These are phyloP conservation scores for Phytophthora rubi DNA, from an alignment of 352 stramenopile species.

Conservation along the genomic window DNA sequence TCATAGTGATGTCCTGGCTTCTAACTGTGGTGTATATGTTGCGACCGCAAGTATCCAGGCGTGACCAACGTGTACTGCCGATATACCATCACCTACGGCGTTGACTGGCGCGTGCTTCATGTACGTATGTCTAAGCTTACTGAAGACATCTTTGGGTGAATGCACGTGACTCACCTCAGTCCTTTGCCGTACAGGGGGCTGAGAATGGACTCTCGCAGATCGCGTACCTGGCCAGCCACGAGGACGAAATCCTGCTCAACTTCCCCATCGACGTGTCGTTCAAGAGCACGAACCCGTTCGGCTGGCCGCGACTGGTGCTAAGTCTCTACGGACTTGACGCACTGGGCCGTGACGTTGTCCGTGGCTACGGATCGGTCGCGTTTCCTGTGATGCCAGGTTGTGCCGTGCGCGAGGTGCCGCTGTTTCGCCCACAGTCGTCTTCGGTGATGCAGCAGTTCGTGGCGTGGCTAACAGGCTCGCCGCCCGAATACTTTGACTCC, in stretches of 20 bases:
- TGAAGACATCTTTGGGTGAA: neutral
- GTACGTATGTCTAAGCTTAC: conserved; percentile 33
- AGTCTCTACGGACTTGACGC: conserved; percentile 90
- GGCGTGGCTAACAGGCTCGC: conserved; percentile 87
- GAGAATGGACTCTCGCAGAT: conserved; percentile 91
- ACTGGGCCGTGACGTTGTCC: conserved; percentile 90
- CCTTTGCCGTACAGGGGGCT: conserved; percentile 49
- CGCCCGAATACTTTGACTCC: conserved; percentile 90
- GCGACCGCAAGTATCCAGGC: conserved; percentile 56
- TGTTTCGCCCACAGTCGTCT: conserved; percentile 90
- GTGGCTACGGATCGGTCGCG: conserved; percentile 91
- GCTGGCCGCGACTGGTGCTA: conserved; percentile 94
- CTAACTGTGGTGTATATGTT: neutral
- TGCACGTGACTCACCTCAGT: neutral
- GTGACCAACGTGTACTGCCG: conserved; percentile 92
- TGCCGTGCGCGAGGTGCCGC: conserved; percentile 72
- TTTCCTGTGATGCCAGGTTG: conserved; percentile 76
- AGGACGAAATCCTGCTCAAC: conserved; percentile 91
- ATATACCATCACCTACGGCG: conserved; percentile 92
- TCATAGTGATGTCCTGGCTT: neutral
- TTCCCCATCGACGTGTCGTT: conserved; percentile 97
- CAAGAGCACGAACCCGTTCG: conserved; percentile 94
- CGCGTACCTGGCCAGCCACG: conserved; percentile 58
- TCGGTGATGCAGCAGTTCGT: conserved; percentile 88
- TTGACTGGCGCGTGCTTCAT: conserved; percentile 93